Percentiles rank a stretch among this genome's conserved stretches.
These are phyloP conservation scores for Xylariaceae sp. DNA, from an alignment of 2,329 filamentous ascomycete species.

Conservation along the genomic window DNA sequence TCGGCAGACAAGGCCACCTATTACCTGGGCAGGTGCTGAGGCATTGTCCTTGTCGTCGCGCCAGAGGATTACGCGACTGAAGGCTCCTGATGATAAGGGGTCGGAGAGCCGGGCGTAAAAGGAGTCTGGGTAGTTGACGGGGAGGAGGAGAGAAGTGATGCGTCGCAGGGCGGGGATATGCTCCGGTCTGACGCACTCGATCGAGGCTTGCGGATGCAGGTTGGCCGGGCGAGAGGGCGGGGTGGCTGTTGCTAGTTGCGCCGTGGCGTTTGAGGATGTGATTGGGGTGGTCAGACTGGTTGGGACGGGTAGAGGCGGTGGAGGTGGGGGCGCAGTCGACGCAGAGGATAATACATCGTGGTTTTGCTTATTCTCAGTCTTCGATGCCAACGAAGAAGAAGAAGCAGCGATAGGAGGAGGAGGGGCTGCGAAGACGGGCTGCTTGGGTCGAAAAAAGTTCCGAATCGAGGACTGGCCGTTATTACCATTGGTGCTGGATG, in stretches of 20 bases:
- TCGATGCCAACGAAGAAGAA: not conserved
- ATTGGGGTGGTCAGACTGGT: conserved; percentile 19
- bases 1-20: conserved; percentile 60
- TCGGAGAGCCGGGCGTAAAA: conserved; percentile 56
- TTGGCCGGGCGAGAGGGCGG: conserved; percentile 28
- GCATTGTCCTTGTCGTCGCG: conserved; percentile 40
- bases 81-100: conserved; percentile 44
- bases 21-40: conserved; percentile 40
- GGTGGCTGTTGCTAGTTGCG: conserved; percentile 4
- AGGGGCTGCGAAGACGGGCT: conserved; percentile 41
- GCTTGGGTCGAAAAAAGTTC: conserved; percentile 54
- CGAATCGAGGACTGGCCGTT: conserved; percentile 51
- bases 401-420: conserved; percentile 22
- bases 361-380: not conserved
- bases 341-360: conserved; percentile 13
- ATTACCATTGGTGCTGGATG: conserved; percentile 29
- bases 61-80: conserved; percentile 58
- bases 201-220: conserved; percentile 45
- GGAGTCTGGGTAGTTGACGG: conserved; percentile 57
- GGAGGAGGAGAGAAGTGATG: conserved; percentile 61
- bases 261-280: conserved; percentile 12
- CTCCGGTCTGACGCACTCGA: conserved; percentile 44
- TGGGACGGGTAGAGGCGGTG: conserved; percentile 4
- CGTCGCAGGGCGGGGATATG: conserved; percentile 57
- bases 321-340: conserved; percentile 8